A percentile compares a stretch with the other conserved stretches of the same genome.
Conservation (phyloP, 352 stramenopile genomes). For the Pythium vanterpoolii region DNA sequence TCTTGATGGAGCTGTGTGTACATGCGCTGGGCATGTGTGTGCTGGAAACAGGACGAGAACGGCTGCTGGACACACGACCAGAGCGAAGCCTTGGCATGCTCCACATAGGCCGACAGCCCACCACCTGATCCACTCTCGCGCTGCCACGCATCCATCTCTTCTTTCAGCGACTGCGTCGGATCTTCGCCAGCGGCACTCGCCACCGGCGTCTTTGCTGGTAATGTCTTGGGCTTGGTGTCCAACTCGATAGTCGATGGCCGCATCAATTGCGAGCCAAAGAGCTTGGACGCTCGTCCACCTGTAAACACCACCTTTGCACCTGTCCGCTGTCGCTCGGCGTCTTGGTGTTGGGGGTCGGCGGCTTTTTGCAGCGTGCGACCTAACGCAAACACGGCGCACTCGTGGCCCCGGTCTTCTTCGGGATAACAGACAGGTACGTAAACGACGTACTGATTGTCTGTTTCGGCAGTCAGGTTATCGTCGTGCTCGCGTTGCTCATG, state of each 20-base stretch:
- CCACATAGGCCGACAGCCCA: neutral
- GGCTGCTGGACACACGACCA: constrained; percentile 18
- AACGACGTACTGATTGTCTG: constrained; percentile 39
- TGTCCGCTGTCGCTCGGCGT: constrained; percentile 23
- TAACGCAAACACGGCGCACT: constrained; percentile 41
- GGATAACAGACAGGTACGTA: constrained; percentile 52
- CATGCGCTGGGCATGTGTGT: constrained; percentile 10
- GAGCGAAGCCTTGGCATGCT: constrained; percentile 1
- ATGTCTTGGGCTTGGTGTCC: neutral
- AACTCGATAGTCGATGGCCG: constrained; percentile 55
- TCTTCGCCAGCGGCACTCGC: constrained; percentile 22
- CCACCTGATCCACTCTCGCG: neutral
- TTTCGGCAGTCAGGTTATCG: constrained; percentile 21
- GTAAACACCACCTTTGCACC: constrained; percentile 61
- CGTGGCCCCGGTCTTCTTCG: constrained; percentile 16
- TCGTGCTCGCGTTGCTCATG: constrained; percentile 21
- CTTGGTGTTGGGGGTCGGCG: constrained; percentile 25
- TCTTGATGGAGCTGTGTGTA: constrained; percentile 20
- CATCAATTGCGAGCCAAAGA: constrained; percentile 67
- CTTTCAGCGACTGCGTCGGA: constrained; percentile 17
- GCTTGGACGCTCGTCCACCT: constrained; percentile 57
- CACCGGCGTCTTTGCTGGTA: neutral
- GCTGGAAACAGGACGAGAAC: constrained; percentile 17
- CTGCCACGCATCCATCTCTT: constrained; percentile 25
- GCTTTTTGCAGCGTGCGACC: constrained; percentile 44